These are phyloP conservation scores for Saprolegnia parasitica DNA, from an alignment of 352 stramenopile species.

Conservation along the genomic window DNA sequence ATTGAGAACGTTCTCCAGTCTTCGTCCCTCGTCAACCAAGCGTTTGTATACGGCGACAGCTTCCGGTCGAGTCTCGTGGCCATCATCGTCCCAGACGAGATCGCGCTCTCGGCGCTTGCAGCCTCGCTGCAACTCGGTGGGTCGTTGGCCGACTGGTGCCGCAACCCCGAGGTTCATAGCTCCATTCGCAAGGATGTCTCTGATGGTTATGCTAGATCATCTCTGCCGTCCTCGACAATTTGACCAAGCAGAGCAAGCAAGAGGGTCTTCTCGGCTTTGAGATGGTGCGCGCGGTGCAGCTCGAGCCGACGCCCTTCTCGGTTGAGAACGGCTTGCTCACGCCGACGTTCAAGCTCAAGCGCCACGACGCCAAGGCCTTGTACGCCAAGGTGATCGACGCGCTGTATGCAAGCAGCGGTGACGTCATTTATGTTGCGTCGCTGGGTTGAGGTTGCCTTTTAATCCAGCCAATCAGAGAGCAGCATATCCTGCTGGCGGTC, in stretches of 20 bases:
- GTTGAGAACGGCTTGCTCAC: constrained; percentile 91
- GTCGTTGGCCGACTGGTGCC: constrained; percentile 26
- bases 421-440: background rate
- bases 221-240: constrained; percentile 64
- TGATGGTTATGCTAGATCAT: constrained; percentile 33
- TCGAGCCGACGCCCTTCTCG: constrained; percentile 82
- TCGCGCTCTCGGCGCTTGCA: constrained; percentile 44
- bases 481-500: background rate
- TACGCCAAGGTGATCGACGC: constrained; percentile 73
- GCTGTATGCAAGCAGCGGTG: constrained; percentile 56
- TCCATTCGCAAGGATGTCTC: background rate
- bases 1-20: constrained; percentile 94
- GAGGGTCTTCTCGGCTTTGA: constrained; percentile 89
- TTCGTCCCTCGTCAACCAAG: constrained; percentile 85
- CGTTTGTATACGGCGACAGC: constrained; percentile 95
- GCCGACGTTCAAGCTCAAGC: constrained; percentile 96
- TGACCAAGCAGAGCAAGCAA: constrained; percentile 54
- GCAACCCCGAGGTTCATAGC: background rate
- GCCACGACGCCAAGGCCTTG: constrained; percentile 77
- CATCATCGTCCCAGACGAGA: constrained; percentile 91
- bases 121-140: background rate
- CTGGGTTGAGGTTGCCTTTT: background rate
- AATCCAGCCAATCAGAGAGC: background rate
- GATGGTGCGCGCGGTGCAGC: constrained; percentile 83
- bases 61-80: constrained; percentile 91